Percentiles rank a stretch among this genome's conserved stretches.
These are phyloP conservation scores for Cyberlindnera suaveolens DNA, from an alignment of 805 yeast species.

Conservation along the genomic window DNA sequence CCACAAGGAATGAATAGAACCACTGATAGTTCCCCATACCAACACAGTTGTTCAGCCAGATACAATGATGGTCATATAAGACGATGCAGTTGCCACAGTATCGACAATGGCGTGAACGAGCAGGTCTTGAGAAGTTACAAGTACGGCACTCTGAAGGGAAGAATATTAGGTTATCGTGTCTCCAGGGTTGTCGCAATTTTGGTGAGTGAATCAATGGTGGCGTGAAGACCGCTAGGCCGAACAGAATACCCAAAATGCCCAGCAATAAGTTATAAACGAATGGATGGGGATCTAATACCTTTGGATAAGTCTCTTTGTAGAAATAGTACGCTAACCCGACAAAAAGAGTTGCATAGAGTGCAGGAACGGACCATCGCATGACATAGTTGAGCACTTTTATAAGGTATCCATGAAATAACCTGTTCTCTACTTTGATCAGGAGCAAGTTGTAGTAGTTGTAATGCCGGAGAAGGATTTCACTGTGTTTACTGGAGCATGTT, in stretches of 20 bases:
- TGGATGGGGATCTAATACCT: slow-evolving; percentile 14
- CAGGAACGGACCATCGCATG: slow-evolving; percentile 17
- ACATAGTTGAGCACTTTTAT: neutral
- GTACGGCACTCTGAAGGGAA: slow-evolving; percentile 36
- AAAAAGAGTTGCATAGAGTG: slow-evolving; percentile 12
- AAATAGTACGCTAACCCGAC: slow-evolving; percentile 10
- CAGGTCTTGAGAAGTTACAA: slow-evolving; percentile 59
- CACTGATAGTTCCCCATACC: slow-evolving; percentile 59
- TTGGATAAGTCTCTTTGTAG: slow-evolving; percentile 8
- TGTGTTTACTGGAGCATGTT: neutral
- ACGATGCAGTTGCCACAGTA: slow-evolving; percentile 59
- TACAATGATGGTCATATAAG: slow-evolving; percentile 69
- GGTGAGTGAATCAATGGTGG: slow-evolving; percentile 7
- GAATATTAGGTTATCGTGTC: slow-evolving; percentile 16
- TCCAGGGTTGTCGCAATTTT: slow-evolving; percentile 3
- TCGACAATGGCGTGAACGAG: slow-evolving; percentile 71
- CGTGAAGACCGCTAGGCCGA: slow-evolving; percentile 9
- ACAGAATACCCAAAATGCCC: slow-evolving; percentile 2
- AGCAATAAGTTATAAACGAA: slow-evolving; percentile 11
- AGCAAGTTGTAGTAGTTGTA: neutral
- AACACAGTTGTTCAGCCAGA: slow-evolving; percentile 69
- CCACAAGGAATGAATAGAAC: slow-evolving; percentile 49
- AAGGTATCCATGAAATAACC: slow-evolving; percentile 13
- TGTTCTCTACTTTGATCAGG: slow-evolving; percentile 3
- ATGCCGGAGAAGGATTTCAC: neutral